phyloP scores from a whole-genome alignment of 768 basidiomycete species.

The Mycena chlorophos region DNA sequence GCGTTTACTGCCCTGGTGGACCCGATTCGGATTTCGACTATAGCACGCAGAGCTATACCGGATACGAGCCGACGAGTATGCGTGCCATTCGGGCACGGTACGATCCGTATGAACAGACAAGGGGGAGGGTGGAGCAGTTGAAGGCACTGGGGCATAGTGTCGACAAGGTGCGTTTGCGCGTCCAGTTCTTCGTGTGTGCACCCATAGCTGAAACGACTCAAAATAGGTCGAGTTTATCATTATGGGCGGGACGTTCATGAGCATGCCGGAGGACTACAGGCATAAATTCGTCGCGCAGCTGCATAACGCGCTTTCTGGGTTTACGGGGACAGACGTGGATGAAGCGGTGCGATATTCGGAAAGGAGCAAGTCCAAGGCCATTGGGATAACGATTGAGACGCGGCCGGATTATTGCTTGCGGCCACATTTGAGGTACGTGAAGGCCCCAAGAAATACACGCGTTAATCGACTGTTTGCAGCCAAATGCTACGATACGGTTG shows the following conservation, averaged over 20 bases:
- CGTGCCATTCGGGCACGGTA: conserved; percentile 92
- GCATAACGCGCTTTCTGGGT: conserved; percentile 95
- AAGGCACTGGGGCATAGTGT: conserved; percentile 95
- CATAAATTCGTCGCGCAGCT: conserved; percentile 92
- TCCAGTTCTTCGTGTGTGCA: neutral
- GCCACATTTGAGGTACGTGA: conserved; percentile 95
- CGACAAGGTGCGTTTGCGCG: conserved; percentile 74
- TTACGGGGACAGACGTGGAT: conserved; percentile 89
- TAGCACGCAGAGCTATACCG: conserved; percentile 94
- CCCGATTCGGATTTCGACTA: conserved; percentile 99
- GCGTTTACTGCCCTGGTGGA: conserved; percentile 97
- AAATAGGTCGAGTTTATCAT: conserved; percentile 82
- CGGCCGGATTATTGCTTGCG: conserved; percentile 97
- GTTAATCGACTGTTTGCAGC: too few relatives aligned
- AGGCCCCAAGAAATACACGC: too few relatives aligned
- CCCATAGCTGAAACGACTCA: neutral
- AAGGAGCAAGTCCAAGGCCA: conserved; percentile 96
- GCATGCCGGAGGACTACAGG: conserved; percentile 96
- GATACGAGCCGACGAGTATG: conserved; percentile 98
- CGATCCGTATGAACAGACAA: conserved; percentile 96
- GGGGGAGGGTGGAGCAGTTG: conserved; percentile 93
- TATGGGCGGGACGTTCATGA: conserved; percentile 99
- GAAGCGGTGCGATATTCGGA: conserved; percentile 98
- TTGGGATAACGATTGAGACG: conserved; percentile 99
- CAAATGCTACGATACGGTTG: conserved; percentile 99